Evolutionary conservation across 106 monocot species (phyloP), one percentile per base, ranked within the genome.

Genomic region (Posidonia australis): DNA sequence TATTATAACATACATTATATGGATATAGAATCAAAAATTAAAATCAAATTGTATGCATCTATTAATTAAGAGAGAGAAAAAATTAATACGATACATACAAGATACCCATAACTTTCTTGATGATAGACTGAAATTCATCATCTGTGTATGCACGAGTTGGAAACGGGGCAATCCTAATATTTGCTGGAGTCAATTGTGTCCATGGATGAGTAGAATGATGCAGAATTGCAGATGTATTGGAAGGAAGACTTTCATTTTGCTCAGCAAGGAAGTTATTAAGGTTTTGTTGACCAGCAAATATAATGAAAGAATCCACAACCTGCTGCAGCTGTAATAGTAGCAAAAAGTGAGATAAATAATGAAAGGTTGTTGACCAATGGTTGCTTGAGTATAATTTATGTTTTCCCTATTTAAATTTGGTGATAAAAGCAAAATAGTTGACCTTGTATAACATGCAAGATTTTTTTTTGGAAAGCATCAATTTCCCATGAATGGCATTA

Each of bases 131-230:
- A 47, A 92, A 92, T 67, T 92, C 87, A 71, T 92, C 92, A 76
- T 92, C 92, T 24, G 87, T 87, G 62, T 92, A 92, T 65, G 84
- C 82, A 59, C 84, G 83, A 70, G 92, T 92, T 60, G 92, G 92
- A 76, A 92, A 92, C 58, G 92, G 92, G 32, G 71, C 87, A 60
- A 92, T 78, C 44, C 82, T 87, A 44, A 92, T 72, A 65, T 87
- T 81, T 71, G 44, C 57, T 21, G 87, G 92, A 69, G 72, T 74
- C 45, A 76, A 84, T 51, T 72, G 66, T 67, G 67, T 71, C 82
- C 79, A 84, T 1, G 58, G 43, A 54, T 44, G 9, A 45, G 62
- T 70, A 29, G 56, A 21, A 59, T 57, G 29, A 58, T 62, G 67
- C 4, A 25, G 30, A 62, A 19, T 27, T 63, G 32, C 65, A 72